Percentiles rank a stretch among this genome's conserved stretches.
Conservation (phyloP, 1,284 basidiomycete genomes). For the Cutaneotrichosporon sp. region DNA sequence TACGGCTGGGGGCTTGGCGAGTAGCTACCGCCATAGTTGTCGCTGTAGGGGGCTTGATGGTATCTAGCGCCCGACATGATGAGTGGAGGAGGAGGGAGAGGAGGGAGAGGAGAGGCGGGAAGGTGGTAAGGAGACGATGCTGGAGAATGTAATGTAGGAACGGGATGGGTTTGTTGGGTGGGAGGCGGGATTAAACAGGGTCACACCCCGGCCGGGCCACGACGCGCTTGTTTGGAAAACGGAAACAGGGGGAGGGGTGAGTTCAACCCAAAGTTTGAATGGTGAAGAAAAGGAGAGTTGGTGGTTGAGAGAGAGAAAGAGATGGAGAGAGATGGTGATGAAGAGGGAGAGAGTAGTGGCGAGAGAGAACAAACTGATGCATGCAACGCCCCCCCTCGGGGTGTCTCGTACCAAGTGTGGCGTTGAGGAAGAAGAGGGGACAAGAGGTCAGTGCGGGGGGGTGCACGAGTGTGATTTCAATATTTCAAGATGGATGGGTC, state of each 20-base stretch:
- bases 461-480: too few relatives aligned
- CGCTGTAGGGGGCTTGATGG: conserved; percentile 6
- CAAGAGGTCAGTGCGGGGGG: too few relatives aligned
- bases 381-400: too few relatives aligned
- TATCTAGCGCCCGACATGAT: conserved; percentile 10
- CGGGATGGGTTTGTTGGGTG: neutral
- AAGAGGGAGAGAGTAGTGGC: neutral
- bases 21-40: conserved; percentile 3
- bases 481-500: too few relatives aligned
- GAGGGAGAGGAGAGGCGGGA: neutral
- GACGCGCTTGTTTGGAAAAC: neutral
- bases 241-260: neutral
- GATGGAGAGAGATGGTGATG: neutral
- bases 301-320: neutral
- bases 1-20: conserved; percentile 7
- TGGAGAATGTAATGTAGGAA: neutral
- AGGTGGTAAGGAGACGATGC: neutral
- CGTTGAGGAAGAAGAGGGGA: too few relatives aligned
- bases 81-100: neutral
- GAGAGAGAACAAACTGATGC: neutral
- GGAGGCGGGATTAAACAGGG: neutral
- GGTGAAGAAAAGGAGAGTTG: neutral
- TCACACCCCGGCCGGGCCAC: neutral
- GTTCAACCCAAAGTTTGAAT: neutral
- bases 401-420: too few relatives aligned